These are phyloP conservation scores for Fusarium sp. DNA, from an alignment of 2,329 filamentous ascomycete species.

Conservation along the genomic window DNA sequence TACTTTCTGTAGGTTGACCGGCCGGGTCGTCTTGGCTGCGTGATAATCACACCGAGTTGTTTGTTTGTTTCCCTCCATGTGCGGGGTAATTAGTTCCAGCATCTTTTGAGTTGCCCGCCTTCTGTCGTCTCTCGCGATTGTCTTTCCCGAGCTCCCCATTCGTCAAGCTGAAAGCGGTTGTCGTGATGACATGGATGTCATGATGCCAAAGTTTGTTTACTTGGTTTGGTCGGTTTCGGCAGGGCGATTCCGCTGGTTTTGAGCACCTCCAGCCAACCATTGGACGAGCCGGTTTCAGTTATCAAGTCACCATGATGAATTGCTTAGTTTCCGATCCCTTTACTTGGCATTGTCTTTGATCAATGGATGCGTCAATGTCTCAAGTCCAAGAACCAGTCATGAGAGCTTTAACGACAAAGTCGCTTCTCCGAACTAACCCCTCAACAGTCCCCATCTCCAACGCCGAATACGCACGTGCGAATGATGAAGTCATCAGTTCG, in stretches of 20 bases:
- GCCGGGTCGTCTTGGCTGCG: neutral
- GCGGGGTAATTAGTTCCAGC: constrained; percentile 33
- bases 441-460: constrained; percentile 5
- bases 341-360: neutral
- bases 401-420: neutral
- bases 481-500: constrained; percentile 24
- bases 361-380: neutral
- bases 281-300: neutral
- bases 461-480: constrained; percentile 18
- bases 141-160: constrained; percentile 27
- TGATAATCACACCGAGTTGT: constrained; percentile 25
- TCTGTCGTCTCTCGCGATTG: constrained; percentile 11
- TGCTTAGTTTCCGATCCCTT: constrained; percentile 3
- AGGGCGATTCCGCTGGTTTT: constrained; percentile 8
- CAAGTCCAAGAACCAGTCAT: constrained; percentile 15
- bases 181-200: constrained; percentile 25
- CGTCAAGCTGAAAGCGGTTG: constrained; percentile 5
- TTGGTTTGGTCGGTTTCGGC: constrained; percentile 12
- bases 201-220: constrained; percentile 35
- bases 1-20: constrained; percentile 7
- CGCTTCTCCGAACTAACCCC: constrained; percentile 16
- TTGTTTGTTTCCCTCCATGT: constrained; percentile 7
- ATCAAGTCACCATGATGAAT: constrained; percentile 20
- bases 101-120: neutral
- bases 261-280: neutral